Base-by-base conservation (phyloP, 768 basidiomycete species). In the Boletus bicolor region DNA sequence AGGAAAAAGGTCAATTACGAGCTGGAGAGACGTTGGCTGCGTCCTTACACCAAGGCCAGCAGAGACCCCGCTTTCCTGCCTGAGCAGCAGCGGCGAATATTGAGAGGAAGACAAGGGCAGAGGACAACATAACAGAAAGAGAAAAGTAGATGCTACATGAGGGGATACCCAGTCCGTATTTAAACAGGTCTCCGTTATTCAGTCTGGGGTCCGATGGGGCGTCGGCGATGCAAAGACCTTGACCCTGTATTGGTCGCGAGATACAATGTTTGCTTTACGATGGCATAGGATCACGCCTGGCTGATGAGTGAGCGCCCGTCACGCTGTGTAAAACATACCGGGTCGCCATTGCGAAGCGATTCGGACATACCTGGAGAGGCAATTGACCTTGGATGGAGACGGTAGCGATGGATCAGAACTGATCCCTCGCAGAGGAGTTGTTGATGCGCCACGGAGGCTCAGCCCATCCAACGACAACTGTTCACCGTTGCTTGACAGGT, bases 11-110 rank as follows among this genome's bases (percentile, higher is more conserved):
- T 64, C 43, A 64, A n/a, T n/a, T 1, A 39, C 2, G 11, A 26
- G 2, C 6, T 4, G 1, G 6, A 32, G 7, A 46, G 11, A 15
- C 4, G 10, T 19, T 19, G 4, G 9, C 15, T 43, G 14, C 0
- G 2, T 47, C 11, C 67, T 56, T 54, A 73, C 72, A 75, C 57
- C 57, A 76, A 30, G 74, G 61, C 74, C 74, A 75, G 43, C 61
- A 63, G 24, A 75, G 67, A 38, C 74, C 74, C 19, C 73, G 67
- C 60, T 75, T 75, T 26, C 75, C 74, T 26, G 75, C 75, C 12
- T 58, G 64, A 41, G 57, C 66, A 19, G 57, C 50, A 10, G 55
- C 32, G 1, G 57, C 34, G 35, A 69, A 70, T 11, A 60, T 17
- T 0, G 58, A 47, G 17, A 68, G 49, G 26, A 66, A 21, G 35